Percentiles rank a stretch among this genome's conserved stretches.
Conservation (phyloP, 2,329 filamentous ascomycete species). For the Incumbomyces delicatus region DNA sequence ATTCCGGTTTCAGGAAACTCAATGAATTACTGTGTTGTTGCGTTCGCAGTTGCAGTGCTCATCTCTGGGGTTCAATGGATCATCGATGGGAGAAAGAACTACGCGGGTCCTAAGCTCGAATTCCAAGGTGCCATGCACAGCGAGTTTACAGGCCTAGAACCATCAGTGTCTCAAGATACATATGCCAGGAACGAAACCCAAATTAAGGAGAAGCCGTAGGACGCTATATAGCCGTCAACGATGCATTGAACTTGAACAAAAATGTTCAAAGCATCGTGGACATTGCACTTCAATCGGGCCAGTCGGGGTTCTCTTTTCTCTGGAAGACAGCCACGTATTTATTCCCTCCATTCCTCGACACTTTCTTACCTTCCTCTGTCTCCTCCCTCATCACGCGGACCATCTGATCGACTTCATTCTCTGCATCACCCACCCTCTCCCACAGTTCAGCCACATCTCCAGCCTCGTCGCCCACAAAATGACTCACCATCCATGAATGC, state of each 20-base stretch:
- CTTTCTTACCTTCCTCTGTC: conserved; percentile 97
- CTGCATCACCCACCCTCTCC: conserved; percentile 54
- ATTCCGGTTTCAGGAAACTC: conserved; percentile 54
- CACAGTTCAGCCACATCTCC: conserved; percentile 75
- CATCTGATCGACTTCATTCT: conserved; percentile 48
- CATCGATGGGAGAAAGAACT: conserved; percentile 53
- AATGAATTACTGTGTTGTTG: conserved; percentile 53
- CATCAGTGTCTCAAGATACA: neutral
- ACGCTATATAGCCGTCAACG: too few species aligned
- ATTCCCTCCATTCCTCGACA: conserved; percentile 75
- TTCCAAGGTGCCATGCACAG: conserved; percentile 25
- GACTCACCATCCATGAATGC: conserved; percentile 48
- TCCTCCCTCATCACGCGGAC: conserved; percentile 58
- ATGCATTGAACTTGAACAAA: too few species aligned
- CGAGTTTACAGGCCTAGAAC: conserved; percentile 12
- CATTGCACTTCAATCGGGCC: conserved; percentile 33
- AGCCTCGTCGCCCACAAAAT: conserved; percentile 43
- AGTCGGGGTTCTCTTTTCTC: conserved; percentile 67
- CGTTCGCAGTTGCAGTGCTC: conserved; percentile 48
- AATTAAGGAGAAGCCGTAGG: too few species aligned
- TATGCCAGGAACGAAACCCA: too few species aligned
- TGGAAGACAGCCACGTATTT: conserved; percentile 89
- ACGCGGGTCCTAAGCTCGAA: conserved; percentile 43
- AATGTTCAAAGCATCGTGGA: too few species aligned
- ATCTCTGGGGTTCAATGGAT: conserved; percentile 51